Evolutionary conservation across 305 asterid species (phyloP), one percentile per base, ranked within the genome.

Genomic region (Fraxinus floribunda): DNA sequence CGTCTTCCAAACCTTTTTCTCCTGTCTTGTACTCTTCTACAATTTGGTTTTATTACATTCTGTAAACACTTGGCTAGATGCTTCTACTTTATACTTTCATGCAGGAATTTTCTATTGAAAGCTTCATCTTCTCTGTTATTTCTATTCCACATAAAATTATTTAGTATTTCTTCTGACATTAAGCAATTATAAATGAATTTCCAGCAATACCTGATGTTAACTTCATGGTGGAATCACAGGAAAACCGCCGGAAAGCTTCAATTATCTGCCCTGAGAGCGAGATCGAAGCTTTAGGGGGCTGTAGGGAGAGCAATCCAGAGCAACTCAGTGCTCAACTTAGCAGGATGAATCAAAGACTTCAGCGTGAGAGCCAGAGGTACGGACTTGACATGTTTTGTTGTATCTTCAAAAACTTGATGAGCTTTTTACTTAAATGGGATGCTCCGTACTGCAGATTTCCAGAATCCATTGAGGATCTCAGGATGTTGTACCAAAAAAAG

Each of bases 401-500:
- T 36, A 62, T 79, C 78, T 15, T 66, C 64, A 35, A 72, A 52
- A 73, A 20, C 70, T 36, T 2, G 60, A 55, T 44, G 57, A 79
- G 73, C 55, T 84, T 79, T 76, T 44, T 32, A 70, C 41, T 85
- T 84, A 78, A 75, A 72, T 52, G 20, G 62, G 84, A 81, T 34
- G 38, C 80, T 84, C 70, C n/a, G 18, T 64, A 66, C 52, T 88
- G 93, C 97, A 95, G 99, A 86, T 90, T 88, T 87, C 88, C 93
- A 39, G 98, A 95, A 87, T 87, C 98, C 76, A 91, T 95, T 78
- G 97, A 92, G 70, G 98, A 93, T 87, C 91, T 95, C 77, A 90
- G 93, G 85, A 86, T 89, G 92, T 60, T 90, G 87, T 86, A 79
- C 29, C 89, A 88, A 85, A 89, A 92, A 84, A 95, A 92, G 83